Base-by-base conservation (phyloP, 495 filamentous ascomycete genomes). In the Penicillium bovifimosum region DNA sequence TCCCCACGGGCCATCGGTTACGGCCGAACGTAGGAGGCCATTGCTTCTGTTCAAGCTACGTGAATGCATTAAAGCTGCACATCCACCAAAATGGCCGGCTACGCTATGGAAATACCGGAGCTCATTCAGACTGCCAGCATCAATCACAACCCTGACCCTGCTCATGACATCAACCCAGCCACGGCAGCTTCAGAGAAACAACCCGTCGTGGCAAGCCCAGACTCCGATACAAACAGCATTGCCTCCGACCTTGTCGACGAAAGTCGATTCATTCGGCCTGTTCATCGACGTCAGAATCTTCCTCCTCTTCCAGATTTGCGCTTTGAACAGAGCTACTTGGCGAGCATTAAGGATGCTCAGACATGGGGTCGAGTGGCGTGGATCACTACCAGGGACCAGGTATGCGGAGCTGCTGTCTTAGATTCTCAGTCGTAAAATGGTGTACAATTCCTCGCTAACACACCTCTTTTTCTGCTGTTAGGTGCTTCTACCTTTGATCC, bases 271-370 rank as follows among this genome's bases (percentile, higher is more conserved):
- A 61, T 87, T 47, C 73, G 70, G 44, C 77, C 82, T 2, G 46
- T 70, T 26, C 71, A 78, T 10, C 75, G 82, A n/a, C 72, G 62
- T 49, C 68, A 67, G 48, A 79, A 70, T 32, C 81, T 96, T 51
- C 89, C 88, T 45, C 92, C 95, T 1, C 71, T 98, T 60, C 93
- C 93, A 1, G 93, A 98, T 69, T 71, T 98, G 57, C 78, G 93
- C 44, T 97, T 97, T 68, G 93, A 98, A 75, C 93, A 98, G 78
- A 95, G 90, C 72, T 97, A 97, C 64, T 76, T 98, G 35, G 85
- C 85, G 41, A 91, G 89, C 65, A 82, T 98, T 48, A 80, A 82
- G 56, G 75, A 79, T 43, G 88, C 88, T 17, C 79, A 93, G 51
- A 84, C 81, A 24, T 88, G 81, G 83, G 82, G 85, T 69, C 80